These are phyloP conservation scores for Toxicodendron radicans DNA, from an alignment of 345 rosid genomes.

Conservation along the genomic window DNA sequence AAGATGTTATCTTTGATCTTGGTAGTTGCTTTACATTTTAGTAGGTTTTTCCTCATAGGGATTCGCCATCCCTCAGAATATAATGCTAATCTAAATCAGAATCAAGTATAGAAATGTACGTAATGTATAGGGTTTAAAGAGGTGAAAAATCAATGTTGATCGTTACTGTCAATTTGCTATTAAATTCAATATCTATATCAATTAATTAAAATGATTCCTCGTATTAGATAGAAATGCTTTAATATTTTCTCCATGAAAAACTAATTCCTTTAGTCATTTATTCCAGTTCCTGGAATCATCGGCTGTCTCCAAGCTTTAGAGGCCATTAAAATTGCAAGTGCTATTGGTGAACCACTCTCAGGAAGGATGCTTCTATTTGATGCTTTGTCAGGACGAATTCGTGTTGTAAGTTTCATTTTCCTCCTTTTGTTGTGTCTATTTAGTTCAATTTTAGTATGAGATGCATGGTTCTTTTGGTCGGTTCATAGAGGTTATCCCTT, in stretches of 20 bases:
- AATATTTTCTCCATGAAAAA: background rate
- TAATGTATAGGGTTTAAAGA: background rate
- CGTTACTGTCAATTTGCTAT: too few relatives aligned
- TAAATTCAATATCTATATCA: background rate
- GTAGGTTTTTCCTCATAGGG: background rate
- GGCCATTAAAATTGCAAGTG: conserved; percentile 83
- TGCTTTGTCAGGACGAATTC: conserved; percentile 80
- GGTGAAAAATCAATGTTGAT: background rate
- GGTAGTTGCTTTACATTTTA: background rate
- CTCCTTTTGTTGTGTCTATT: background rate
- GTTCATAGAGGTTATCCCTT: too few relatives aligned
- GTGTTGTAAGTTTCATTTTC: conserved; percentile 52
- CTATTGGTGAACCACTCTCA: conserved; percentile 82
- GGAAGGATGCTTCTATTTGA: conserved; percentile 91
- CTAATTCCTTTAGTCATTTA: background rate
- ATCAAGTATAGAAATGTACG: background rate
- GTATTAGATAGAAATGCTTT: background rate
- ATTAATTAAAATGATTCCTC: background rate
- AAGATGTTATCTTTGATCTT: background rate
- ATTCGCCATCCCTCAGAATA: background rate
- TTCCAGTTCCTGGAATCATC: conserved; percentile 85
- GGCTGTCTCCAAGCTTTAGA: conserved; percentile 99
- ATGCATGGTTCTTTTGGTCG: background rate
- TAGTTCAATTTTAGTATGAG: background rate
- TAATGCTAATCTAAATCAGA: background rate